phyloP scores from a whole-genome alignment of 208 protist species.

The Baffinella frigidus region DNA sequence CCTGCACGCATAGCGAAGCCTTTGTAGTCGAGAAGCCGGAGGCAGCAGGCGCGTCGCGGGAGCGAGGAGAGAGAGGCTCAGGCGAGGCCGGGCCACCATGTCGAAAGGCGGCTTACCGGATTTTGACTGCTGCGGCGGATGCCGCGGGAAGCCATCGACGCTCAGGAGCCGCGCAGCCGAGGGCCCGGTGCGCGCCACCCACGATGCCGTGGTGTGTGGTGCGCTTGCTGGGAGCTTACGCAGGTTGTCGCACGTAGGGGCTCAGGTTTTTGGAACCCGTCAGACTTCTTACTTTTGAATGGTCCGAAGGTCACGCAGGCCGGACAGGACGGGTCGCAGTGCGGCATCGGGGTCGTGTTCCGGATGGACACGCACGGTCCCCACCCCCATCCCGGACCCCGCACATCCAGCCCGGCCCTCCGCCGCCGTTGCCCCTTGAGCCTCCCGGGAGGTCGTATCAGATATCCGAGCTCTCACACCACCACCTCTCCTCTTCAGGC shows the following conservation, averaged over 20 bases:
- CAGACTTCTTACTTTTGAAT: not conserved
- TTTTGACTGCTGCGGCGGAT: conserved; percentile 59
- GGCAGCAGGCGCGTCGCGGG: too few relatives aligned
- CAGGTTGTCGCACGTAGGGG: not conserved
- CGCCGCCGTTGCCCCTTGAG: too few relatives aligned
- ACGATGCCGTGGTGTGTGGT: not conserved
- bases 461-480: too few relatives aligned
- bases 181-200: not conserved
- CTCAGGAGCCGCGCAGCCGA: not conserved
- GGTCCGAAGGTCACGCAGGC: not conserved
- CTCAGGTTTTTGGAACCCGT: not conserved
- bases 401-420: too few relatives aligned
- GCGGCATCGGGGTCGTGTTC: conserved; percentile 53
- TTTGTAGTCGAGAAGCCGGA: too few relatives aligned
- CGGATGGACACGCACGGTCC: conserved; percentile 51
- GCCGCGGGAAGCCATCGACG: conserved; percentile 21
- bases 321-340: conserved; percentile 35
- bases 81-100: too few relatives aligned
- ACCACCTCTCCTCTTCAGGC: not conserved
- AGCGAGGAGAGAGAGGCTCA: too few relatives aligned
- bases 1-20: too few relatives aligned
- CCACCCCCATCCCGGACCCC: not conserved
- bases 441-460: too few relatives aligned
- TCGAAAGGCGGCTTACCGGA: too few relatives aligned
- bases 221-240: not conserved